Conservation (phyloP, 192 early-diverging fungal species). For the Rhizophagus sp. region DNA sequence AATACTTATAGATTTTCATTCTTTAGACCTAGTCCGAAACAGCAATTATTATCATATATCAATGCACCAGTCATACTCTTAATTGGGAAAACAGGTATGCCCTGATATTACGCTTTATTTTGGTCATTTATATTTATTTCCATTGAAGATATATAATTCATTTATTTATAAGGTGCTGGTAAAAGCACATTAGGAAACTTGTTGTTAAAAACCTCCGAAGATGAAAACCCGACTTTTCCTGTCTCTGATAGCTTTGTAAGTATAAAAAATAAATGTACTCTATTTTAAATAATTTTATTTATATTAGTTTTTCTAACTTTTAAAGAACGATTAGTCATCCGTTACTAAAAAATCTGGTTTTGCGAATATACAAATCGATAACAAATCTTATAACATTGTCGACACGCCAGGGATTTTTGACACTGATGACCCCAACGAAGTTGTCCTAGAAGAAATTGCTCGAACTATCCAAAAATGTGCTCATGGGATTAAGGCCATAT, state of each 20-base stretch:
- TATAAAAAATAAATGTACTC: too few species aligned
- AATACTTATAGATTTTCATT: too few species aligned
- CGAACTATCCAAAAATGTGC: neutral
- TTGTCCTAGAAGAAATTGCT: neutral
- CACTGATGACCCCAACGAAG: neutral
- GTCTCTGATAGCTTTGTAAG: too few species aligned
- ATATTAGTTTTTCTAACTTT: too few species aligned
- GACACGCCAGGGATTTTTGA: conserved; percentile 12
- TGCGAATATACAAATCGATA: too few species aligned
- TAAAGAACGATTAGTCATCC: too few species aligned
- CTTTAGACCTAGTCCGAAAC: too few species aligned
- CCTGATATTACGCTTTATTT: too few species aligned
- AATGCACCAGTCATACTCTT: neutral
- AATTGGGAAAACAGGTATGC: conserved; percentile 8
- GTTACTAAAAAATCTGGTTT: too few species aligned
- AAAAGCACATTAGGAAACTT: neutral
- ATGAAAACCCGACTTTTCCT: too few species aligned
- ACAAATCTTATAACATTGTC: neutral
- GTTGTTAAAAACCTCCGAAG: neutral
- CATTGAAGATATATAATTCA: neutral
- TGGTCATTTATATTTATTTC: neutral
- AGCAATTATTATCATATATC: too few species aligned
- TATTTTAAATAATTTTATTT: too few species aligned
- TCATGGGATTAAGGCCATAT: conserved; percentile 3
- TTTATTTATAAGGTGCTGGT: neutral